phyloP scores from a whole-genome alignment of 1,139 yeast genomes.

The Kurtzmaniella quercitrusa region DNA sequence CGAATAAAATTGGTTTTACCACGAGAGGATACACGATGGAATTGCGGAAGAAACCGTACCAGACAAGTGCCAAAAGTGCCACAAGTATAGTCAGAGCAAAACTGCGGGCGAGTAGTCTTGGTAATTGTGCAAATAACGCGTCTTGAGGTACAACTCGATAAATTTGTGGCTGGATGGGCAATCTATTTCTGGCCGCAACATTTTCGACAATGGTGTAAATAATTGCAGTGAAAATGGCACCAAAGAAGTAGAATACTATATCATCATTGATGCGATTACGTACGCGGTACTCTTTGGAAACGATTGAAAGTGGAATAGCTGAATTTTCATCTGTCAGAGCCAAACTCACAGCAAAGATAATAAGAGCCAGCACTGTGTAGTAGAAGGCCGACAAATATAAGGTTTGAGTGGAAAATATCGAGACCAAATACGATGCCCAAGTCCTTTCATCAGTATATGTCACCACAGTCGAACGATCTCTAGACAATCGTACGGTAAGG shows the following conservation, averaged over 20 bases:
- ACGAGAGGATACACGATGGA: background rate
- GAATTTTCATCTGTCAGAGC: constrained; percentile 26
- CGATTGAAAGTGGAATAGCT: constrained; percentile 29
- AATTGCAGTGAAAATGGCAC: constrained; percentile 34
- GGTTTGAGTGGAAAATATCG: constrained; percentile 41
- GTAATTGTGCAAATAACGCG: constrained; percentile 29
- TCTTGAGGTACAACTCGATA: constrained; percentile 38
- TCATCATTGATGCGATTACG: constrained; percentile 60
- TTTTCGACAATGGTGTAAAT: constrained; percentile 53
- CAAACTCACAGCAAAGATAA: constrained; percentile 30
- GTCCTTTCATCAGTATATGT: constrained; percentile 50
- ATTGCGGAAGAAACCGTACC: background rate
- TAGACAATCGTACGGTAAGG: constrained; percentile 38
- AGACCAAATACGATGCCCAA: constrained; percentile 42
- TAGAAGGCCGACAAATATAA: constrained; percentile 32
- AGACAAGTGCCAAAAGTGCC: constrained; percentile 11
- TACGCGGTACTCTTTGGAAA: constrained; percentile 47
- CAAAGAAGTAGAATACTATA: constrained; percentile 51
- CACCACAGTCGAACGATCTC: constrained; percentile 50
- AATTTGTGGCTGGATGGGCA: constrained; percentile 44
- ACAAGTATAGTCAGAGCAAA: constrained; percentile 28
- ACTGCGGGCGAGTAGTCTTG: constrained; percentile 34
- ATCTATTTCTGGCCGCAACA: constrained; percentile 56
- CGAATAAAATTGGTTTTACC: constrained; percentile 12
- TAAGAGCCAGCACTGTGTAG: constrained; percentile 16